phyloP scores from a whole-genome alignment of 1,139 yeast species.

The Blastobotrys capitulatus region DNA sequence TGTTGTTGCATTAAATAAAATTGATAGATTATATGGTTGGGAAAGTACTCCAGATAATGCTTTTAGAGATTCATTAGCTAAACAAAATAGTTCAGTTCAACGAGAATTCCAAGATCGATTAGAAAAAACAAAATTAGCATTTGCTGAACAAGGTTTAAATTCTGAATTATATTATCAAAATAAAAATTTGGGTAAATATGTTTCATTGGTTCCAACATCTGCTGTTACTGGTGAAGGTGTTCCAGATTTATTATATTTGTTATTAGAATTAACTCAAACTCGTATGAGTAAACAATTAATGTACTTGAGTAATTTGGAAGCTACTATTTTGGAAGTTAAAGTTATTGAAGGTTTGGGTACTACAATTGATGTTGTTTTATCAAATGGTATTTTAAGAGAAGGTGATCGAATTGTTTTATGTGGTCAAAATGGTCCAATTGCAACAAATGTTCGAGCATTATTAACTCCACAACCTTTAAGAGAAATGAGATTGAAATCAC shows the following conservation, averaged over 20 bases:
- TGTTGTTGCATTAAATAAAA: slow-evolving; percentile 92
- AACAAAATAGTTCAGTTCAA: slow-evolving; percentile 79
- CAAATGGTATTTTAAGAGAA: slow-evolving; percentile 90
- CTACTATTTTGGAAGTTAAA: slow-evolving; percentile 96
- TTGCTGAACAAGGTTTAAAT: slow-evolving; percentile 97
- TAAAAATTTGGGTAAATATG: slow-evolving; percentile 86
- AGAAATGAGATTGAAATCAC: slow-evolving; percentile 92
- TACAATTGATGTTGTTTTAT: slow-evolving; percentile 93
- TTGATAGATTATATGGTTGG: slow-evolving; percentile 97
- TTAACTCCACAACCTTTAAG: slow-evolving; percentile 97
- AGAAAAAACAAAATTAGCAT: slow-evolving; percentile 79
- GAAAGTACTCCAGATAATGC: slow-evolving; percentile 82
- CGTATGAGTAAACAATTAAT: slow-evolving; percentile 98
- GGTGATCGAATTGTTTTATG: slow-evolving; percentile 95
- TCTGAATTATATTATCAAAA: slow-evolving; percentile 94
- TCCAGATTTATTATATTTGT: slow-evolving; percentile 94
- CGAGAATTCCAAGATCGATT: slow-evolving; percentile 87
- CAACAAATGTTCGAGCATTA: slow-evolving; percentile 93
- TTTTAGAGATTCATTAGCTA: slow-evolving; percentile 86
- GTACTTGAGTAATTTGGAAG: slow-evolving; percentile 91
- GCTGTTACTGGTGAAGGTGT: slow-evolving; percentile 99
- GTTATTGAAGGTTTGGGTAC: slow-evolving; percentile 99
- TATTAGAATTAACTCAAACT: slow-evolving; percentile 92
- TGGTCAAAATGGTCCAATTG: slow-evolving; percentile 98
- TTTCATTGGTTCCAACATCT: slow-evolving; percentile 95